Base-by-base conservation (phyloP, 768 basidiomycete species). In the Porpolomopsis calyptriformis region DNA sequence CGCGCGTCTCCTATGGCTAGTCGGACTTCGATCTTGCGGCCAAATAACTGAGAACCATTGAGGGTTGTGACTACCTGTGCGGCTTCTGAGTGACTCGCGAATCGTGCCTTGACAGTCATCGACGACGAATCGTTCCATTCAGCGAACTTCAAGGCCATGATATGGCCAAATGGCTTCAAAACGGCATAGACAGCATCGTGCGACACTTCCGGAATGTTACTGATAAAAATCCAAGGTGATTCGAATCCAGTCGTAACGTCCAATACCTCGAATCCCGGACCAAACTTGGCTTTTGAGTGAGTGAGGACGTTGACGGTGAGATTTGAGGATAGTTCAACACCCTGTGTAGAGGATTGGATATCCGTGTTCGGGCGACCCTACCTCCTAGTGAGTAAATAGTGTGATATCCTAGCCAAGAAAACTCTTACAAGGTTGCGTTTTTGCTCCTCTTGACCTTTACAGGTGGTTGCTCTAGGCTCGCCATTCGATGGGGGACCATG, bases 221-320 rank as follows among this genome's bases (percentile, higher is more conserved):
- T 64, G 1, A 89, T 50, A 29, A 70, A 63, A 7, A 87, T 55
- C 66, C 76, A 77, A 4, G 71, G 73, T 0, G 80, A 79, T 53
- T 90, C 85, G 34, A 86, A 81, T 1, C 79, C 79, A 1, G 85
- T 86, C 5, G 60, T 59, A 4, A 87, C 57, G 0, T 75, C 68
- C 20, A 65, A 58, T 2, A 88, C 69, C 1, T 68, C 66, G 38
- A 84, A 83, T 0, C 87, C 86, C 0, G 74, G 58, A 25, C 72
- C 72, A 38, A 86, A 64, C 18, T 66, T 72, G 16, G 80, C 72
- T 42, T 65, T 69, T 18, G 73, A 78, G 45, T 80, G 72, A 29
- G 78, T 73, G 34, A 77, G 67, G 5, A 83, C 56, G 0, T 59
- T 66, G 5, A 48, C 35, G 34, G 31, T 38, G 24, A 43, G 22